phyloP scores from a whole-genome alignment of 768 basidiomycete species.

The Candolleomyces aberdarensis region DNA sequence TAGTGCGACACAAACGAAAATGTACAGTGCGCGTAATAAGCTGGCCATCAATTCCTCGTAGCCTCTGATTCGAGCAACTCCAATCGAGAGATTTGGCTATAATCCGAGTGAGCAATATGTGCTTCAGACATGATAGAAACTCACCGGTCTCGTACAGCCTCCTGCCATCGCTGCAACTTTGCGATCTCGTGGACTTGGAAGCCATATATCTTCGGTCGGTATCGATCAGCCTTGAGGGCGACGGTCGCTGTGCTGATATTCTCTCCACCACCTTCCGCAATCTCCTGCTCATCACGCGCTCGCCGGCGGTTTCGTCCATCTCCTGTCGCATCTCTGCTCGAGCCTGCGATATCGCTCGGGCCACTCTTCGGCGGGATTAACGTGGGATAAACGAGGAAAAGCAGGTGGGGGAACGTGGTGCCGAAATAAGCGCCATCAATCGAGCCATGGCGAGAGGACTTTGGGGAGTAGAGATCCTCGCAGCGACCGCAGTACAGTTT shows the following conservation, averaged over 20 bases:
- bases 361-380: constrained; percentile 84
- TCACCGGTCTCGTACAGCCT: constrained; percentile 84
- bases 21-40: not conserved
- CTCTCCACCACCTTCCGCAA: constrained; percentile 60
- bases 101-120: not conserved
- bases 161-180: constrained; percentile 93
- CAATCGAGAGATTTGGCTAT: not conserved
- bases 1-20: not conserved
- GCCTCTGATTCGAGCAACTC: not conserved
- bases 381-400: constrained; percentile 95
- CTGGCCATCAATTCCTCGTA: not conserved
- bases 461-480: constrained; percentile 98
- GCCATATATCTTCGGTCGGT: constrained; percentile 92
- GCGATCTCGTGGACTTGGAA: constrained; percentile 96
- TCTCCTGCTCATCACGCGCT: constrained; percentile 53
- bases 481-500: constrained; percentile 98
- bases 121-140: constrained; percentile 14
- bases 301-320: constrained; percentile 35
- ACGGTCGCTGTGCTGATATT: constrained; percentile 73
- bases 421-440: constrained; percentile 99
- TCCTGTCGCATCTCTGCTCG: constrained; percentile 16
- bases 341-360: constrained; percentile 29
- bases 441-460: constrained; percentile 92
- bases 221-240: constrained; percentile 88
- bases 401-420: constrained; percentile 94